phyloP scores from a whole-genome alignment of 768 basidiomycete species.

The Termitomyces sp. region DNA sequence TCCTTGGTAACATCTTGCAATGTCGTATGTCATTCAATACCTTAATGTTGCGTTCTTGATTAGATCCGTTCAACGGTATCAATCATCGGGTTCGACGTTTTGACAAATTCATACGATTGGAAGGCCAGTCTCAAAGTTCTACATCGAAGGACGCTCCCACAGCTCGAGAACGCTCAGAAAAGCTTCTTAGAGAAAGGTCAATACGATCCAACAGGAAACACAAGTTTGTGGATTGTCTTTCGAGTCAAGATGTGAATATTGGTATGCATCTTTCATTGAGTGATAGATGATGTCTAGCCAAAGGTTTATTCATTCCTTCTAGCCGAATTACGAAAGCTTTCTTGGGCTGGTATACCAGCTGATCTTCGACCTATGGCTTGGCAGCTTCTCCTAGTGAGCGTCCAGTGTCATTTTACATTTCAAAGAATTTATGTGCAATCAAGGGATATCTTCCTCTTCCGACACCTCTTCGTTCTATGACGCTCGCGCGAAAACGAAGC shows the following conservation, averaged over 20 bases:
- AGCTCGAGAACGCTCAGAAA: constrained; percentile 44
- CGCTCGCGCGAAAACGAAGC: constrained; percentile 83
- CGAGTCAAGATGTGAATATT: constrained; percentile 74
- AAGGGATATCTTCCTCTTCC: constrained; percentile 93
- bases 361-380: constrained; percentile 89
- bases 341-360: constrained; percentile 90
- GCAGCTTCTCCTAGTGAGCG: constrained; percentile 85
- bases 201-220: constrained; percentile 72
- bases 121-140: constrained; percentile 18
- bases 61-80: constrained; percentile 58
- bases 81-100: constrained; percentile 35
- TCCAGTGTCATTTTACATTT: neutral
- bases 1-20: constrained; percentile 51
- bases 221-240: constrained; percentile 79
- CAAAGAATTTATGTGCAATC: constrained; percentile 1
- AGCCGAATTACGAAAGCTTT: constrained; percentile 85
- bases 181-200: constrained; percentile 66
- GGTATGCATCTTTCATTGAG: constrained; percentile 36
- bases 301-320: neutral
- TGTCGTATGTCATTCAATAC: constrained; percentile 5
- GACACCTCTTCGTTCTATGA: constrained; percentile 62
- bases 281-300: neutral
- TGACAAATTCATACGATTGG: constrained; percentile 25
- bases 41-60: constrained; percentile 20
- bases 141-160: constrained; percentile 16